phyloP scores from a whole-genome alignment of 2,329 filamentous ascomycete species.

The Diplodia intermedia region DNA sequence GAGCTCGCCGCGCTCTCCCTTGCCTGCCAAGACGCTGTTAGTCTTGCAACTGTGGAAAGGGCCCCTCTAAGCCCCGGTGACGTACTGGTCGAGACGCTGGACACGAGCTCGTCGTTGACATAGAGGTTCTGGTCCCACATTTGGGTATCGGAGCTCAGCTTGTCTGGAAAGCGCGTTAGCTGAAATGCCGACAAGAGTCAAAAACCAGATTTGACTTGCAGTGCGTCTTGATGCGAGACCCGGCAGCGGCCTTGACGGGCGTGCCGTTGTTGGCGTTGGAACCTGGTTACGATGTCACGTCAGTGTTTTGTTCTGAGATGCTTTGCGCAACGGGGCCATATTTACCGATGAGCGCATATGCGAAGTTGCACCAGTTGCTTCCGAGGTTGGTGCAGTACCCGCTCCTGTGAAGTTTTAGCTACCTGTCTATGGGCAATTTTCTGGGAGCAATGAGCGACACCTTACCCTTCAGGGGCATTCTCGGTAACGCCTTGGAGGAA shows the following conservation, averaged over 20 bases:
- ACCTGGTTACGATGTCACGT: constrained; percentile 24
- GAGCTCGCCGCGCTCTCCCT: constrained; percentile 38
- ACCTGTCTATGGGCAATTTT: background rate
- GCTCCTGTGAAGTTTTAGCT: constrained; percentile 14
- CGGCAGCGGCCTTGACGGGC: constrained; percentile 35
- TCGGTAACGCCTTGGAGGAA: constrained; percentile 41
- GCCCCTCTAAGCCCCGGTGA: background rate
- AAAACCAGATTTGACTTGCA: constrained; percentile 32
- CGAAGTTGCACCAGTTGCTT: constrained; percentile 39
- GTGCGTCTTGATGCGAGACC: constrained; percentile 37
- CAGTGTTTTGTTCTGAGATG: background rate
- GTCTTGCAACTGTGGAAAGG: background rate
- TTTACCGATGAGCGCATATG: constrained; percentile 35
- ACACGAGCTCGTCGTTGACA: constrained; percentile 38
- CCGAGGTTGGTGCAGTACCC: constrained; percentile 37
- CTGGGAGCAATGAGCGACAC: background rate
- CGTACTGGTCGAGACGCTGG: constrained; percentile 38
- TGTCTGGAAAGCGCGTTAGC: constrained; percentile 34
- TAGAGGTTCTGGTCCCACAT: constrained; percentile 41
- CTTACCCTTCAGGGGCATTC: constrained; percentile 32
- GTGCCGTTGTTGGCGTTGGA: constrained; percentile 34
- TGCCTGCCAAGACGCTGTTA: constrained; percentile 34
- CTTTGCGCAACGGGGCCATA: background rate
- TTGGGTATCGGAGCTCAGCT: constrained; percentile 37
- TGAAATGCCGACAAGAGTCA: constrained; percentile 1